Evolutionary conservation across 2,329 filamentous ascomycete species (phyloP).

Genomic region (Alternaria sp.): DNA sequence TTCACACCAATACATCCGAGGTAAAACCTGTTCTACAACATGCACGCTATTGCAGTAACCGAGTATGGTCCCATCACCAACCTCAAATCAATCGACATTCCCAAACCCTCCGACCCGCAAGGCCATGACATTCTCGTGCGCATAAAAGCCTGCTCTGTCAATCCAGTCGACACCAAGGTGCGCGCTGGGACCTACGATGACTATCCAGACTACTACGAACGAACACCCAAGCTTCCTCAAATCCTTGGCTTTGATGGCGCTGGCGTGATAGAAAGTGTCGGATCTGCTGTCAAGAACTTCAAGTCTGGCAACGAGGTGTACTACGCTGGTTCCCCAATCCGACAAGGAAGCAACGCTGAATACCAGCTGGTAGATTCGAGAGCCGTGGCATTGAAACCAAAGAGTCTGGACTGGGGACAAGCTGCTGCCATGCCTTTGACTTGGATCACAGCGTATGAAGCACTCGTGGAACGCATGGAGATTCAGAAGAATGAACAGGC

Average conservation of each 20-base stretch:
- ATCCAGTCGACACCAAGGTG: conserved; percentile 14
- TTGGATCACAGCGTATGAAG: conserved; percentile 16
- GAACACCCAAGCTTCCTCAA: conserved; percentile 7
- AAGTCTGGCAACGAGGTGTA: conserved; percentile 9
- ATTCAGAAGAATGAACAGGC: conserved; percentile 3
- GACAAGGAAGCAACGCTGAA: conserved; percentile 15
- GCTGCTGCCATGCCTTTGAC: conserved; percentile 16
- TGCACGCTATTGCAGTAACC: conserved; percentile 15
- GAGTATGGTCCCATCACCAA: conserved; percentile 11
- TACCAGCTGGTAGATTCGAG: conserved; percentile 12
- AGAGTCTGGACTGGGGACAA: conserved; percentile 11
- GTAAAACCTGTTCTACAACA: no score
- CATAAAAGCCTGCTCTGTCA: conserved; percentile 11
- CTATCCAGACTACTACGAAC: conserved; percentile 15
- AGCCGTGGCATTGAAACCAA: conserved; percentile 13
- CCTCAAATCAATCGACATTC: conserved; percentile 5
- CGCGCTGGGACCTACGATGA: conserved; percentile 15
- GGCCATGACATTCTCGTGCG: conserved; percentile 11
- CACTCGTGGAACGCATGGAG: conserved; percentile 10
- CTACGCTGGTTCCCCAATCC: conserved; percentile 13
- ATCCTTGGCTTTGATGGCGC: conserved; percentile 16
- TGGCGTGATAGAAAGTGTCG: conserved; percentile 7
- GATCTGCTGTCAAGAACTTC: background rate
- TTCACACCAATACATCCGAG: background rate
- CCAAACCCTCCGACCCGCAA: background rate